A percentile compares a stretch with the other conserved stretches of the same genome.
Evolutionary conservation across 345 rosid species (phyloP).

Genomic region (Brassica incana): DNA sequence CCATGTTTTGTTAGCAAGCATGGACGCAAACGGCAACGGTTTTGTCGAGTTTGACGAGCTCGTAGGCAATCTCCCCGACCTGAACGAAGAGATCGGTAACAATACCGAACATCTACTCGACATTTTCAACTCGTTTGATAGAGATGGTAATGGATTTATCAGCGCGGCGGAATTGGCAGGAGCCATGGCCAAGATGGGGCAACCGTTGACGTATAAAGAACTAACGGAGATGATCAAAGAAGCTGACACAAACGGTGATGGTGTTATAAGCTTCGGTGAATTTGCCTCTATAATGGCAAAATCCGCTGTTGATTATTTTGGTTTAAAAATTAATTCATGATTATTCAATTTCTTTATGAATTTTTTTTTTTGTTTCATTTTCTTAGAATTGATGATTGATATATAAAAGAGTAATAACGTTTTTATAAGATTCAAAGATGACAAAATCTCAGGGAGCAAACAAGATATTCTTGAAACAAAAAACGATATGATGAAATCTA

Average conservation of each 20-base stretch:
- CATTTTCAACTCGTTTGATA: constrained; percentile 67
- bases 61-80: constrained; percentile 53
- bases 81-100: constrained; percentile 50
- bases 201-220: constrained; percentile 70
- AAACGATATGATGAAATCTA: constrained; percentile 34
- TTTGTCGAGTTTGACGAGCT: constrained; percentile 75
- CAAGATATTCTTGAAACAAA: constrained; percentile 20
- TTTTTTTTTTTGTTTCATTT: background rate
- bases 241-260: constrained; percentile 81
- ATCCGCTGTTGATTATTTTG: constrained; percentile 59
- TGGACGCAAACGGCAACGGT: constrained; percentile 85
- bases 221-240: constrained; percentile 75
- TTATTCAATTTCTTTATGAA: no score
- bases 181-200: constrained; percentile 88
- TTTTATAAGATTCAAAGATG: background rate
- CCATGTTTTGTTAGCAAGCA: constrained; percentile 57
- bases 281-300: constrained; percentile 76
- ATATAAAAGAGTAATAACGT: constrained; percentile 20
- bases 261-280: constrained; percentile 72
- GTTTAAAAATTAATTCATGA: constrained; percentile 32
- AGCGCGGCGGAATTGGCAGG: constrained; percentile 79
- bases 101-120: constrained; percentile 63
- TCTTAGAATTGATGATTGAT: constrained; percentile 13
- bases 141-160: constrained; percentile 80
- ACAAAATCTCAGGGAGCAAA: constrained; percentile 14